Evolutionary conservation across 1,139 yeast genomes (phyloP).

Genomic region (Kazachstania sp.): DNA sequence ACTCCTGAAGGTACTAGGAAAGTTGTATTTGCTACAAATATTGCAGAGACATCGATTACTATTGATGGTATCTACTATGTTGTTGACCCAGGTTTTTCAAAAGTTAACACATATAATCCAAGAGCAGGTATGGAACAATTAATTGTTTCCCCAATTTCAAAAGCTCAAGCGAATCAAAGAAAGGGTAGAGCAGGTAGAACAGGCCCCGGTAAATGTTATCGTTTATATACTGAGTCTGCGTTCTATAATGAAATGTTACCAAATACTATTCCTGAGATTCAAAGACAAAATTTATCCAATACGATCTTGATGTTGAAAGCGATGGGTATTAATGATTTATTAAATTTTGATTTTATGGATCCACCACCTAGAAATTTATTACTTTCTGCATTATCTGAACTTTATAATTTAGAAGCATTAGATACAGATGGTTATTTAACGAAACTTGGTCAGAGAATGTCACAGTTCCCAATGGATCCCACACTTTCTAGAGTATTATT

Average conservation of each 20-base stretch:
- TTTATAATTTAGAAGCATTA: slow-evolving; percentile 80
- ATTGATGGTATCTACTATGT: slow-evolving; percentile 97
- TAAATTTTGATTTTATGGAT: slow-evolving; percentile 97
- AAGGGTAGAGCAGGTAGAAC: slow-evolving; percentile 99
- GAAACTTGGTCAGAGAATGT: slow-evolving; percentile 77
- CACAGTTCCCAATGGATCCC: slow-evolving; percentile 93
- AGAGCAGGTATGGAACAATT: slow-evolving; percentile 91
- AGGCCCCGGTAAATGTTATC: slow-evolving; percentile 94
- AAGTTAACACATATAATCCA: slow-evolving; percentile 95
- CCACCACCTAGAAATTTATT: slow-evolving; percentile 99
- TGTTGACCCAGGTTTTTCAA: slow-evolving; percentile 95
- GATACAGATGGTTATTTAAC: slow-evolving; percentile 91
- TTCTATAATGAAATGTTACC: slow-evolving; percentile 88
- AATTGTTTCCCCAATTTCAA: slow-evolving; percentile 90
- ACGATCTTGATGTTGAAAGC: slow-evolving; percentile 90
- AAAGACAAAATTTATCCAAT: slow-evolving; percentile 81
- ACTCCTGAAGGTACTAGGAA: slow-evolving; percentile 82
- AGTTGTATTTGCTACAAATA: slow-evolving; percentile 87
- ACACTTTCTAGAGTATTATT: slow-evolving; percentile 89
- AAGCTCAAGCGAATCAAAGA: slow-evolving; percentile 95
- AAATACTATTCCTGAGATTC: slow-evolving; percentile 92
- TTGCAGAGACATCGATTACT: slow-evolving; percentile 96
- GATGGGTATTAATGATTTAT: slow-evolving; percentile 89
- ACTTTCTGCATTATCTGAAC: slow-evolving; percentile 97
- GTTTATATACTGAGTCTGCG: slow-evolving; percentile 94